Base-by-base conservation (phyloP, 2,329 filamentous ascomycete genomes). In the Scleromitrula shiraiana region DNA sequence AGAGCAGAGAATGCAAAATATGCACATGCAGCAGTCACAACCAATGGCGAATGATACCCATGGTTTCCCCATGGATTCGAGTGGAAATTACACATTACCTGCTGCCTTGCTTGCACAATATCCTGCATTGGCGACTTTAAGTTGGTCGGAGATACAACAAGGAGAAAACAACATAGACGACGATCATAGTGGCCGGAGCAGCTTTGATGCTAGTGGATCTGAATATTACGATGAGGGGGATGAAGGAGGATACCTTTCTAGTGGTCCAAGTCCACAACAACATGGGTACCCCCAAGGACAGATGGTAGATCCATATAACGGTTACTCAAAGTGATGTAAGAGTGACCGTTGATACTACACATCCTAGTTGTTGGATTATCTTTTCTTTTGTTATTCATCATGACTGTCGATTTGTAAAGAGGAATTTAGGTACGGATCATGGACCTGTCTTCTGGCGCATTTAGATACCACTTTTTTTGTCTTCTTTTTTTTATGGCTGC, bases 91-190 rank as follows among this genome's bases (percentile, higher is more conserved):
- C 62, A 72, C 77, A 30, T 74, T 97, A n/a, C 93, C 93, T 1
- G 86, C 87, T 4, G 91, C 91, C 1, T 71, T 98, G 41, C 71
- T 97, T 32, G 85, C 86, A 15, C 93, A 97, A 62, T 97, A 96
- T 65, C 93, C 93, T 10, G 90, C 88, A 4, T 71, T 98, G n/a
- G 89, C 90, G 20, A 85, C 83, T 46, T 77, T 97, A 64, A 90
- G 91, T 62, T 97, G 91, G 90, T 76, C 77, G 15, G 77, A 83
- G 45, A 77, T 94, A 63, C 77, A 82, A 35, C 76, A 83, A n/a
- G 73, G 73, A 4, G 68, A 66, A 22, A 61, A 75, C 6, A 80
- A 80, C 15, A 74, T 82, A 50, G 83, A 89, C 33, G 85, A 88
- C 41, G 86, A 88, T 52, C 68, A 85, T n/a, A 87, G 83, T 59